Base-by-base conservation (phyloP, 2,329 filamentous ascomycete species). In the Apiospora arundinis region DNA sequence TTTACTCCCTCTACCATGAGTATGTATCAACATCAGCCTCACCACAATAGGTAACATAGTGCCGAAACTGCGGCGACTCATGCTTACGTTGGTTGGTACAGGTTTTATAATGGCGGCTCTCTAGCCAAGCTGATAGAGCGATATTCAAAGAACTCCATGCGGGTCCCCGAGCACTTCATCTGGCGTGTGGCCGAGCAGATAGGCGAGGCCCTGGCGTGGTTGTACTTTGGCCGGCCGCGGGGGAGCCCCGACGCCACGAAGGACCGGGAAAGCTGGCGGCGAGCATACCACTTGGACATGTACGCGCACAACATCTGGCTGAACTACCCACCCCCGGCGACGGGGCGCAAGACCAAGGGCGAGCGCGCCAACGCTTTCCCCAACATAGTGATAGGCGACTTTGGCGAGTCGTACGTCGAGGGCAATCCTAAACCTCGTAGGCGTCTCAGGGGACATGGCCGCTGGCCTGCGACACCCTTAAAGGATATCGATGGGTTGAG, bases 171-270 rank as follows among this genome's bases (percentile, higher is more conserved):
- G 11, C 52, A 60, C 28, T 60, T 60, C 52, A 60, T 60, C 28
- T 60, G 52, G 52, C 18, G 11, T 7, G 52, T 60, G 18, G 52
- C 52, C 52, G 52, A 60, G 52, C 52, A 60, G 52, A 28, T 60
- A 1, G 52, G 52, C 16, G 52, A 37, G 52, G 52, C 52, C 16
- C 52, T 60, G 52, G 52, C 52, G 6, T 60, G 25, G 18, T 4
- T n/a, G 8, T 4, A 60, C 25, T 60, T n/a, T 9, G 52, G 52
- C 9, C 52, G 52, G 16, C 52, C 52, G 7, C 52, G 52, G 28
- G 52, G 52, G 18, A 45, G 42, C 42, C 18, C 28, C 28, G 52
- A n/a, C 18, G 16, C 52, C 28, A 12, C 7, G 8, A 28, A 28
- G 16, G 21, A 37, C 52, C 16, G n/a, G 52, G 18, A 16, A 2